Conservation (phyloP, 257 asterid species). For the Cordia subcordata region DNA sequence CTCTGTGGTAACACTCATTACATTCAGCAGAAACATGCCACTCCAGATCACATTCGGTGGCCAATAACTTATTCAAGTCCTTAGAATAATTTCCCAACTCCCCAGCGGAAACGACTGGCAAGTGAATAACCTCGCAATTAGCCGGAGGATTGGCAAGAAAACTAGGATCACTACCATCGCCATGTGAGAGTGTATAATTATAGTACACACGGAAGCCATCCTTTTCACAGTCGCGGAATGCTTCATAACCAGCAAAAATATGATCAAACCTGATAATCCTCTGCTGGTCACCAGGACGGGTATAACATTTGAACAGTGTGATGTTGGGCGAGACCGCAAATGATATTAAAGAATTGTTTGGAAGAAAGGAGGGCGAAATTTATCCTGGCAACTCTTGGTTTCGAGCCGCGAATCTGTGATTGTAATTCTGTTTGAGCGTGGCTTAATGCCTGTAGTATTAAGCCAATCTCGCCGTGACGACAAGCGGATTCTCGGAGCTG, state of each 20-base stretch:
- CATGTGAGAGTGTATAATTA: too few relatives aligned
- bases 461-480: slow-evolving; percentile 2
- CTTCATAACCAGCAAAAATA: background rate
- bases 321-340: slow-evolving; percentile 5
- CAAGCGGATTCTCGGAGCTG: slow-evolving; percentile 20
- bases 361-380: too few relatives aligned
- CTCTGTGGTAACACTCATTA: slow-evolving; percentile 7
- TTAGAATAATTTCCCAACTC: background rate
- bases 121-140: background rate
- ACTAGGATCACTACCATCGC: too few relatives aligned
- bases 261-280: background rate
- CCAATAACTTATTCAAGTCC: background rate
- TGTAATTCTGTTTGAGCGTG: background rate
- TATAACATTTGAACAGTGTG: slow-evolving; percentile 23
- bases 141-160: background rate
- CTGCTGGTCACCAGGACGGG: background rate
- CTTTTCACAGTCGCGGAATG: background rate
- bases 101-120: slow-evolving; percentile 1
- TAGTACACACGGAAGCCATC: background rate
- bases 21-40: slow-evolving; percentile 13
- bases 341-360: too few relatives aligned
- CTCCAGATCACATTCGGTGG: slow-evolving; percentile 13
- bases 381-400: too few relatives aligned
- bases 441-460: background rate
- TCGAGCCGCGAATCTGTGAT: too few relatives aligned